A percentile compares a stretch with the other conserved stretches of the same genome.
phyloP scores from a whole-genome alignment of 2,329 filamentous ascomycete species.

The Endoconidiophora laricicola region DNA sequence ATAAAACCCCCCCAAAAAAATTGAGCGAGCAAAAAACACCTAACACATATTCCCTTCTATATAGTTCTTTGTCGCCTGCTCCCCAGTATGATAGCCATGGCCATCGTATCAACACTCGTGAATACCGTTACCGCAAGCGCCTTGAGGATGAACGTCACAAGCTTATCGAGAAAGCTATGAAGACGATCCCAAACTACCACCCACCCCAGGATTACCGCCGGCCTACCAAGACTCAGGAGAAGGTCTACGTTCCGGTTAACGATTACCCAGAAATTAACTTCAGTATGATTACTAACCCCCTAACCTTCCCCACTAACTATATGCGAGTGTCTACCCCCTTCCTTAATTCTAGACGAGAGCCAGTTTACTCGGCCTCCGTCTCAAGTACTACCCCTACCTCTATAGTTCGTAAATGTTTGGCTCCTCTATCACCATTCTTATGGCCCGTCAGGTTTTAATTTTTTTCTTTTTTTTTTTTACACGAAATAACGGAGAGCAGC shows the following conservation, averaged over 20 bases:
- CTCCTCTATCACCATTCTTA: slow-evolving; percentile 1
- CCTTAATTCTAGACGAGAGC: slow-evolving; percentile 17
- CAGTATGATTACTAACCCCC: slow-evolving; percentile 99
- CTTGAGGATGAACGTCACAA: slow-evolving; percentile 98
- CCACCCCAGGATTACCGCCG: slow-evolving; percentile 96
- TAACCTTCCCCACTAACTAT: slow-evolving; percentile 42
- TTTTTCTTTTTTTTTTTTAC: too few relatives aligned
- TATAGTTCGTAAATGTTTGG: slow-evolving; percentile 19
- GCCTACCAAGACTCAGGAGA: slow-evolving; percentile 99
- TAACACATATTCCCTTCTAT: slow-evolving; percentile 14
- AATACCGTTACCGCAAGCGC: slow-evolving; percentile 94
- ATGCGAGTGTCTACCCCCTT: slow-evolving; percentile 12
- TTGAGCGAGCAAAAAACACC: not conserved
- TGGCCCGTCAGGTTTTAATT: too few relatives aligned
- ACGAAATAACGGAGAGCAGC: not conserved
- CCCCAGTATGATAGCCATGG: slow-evolving; percentile 99
- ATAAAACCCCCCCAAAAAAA: slow-evolving; percentile 3
- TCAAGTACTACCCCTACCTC: slow-evolving; percentile 4
- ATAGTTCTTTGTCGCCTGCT: slow-evolving; percentile 81
- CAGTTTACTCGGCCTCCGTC: slow-evolving; percentile 13
- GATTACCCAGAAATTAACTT: slow-evolving; percentile 99
- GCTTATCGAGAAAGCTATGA: slow-evolving; percentile 97
- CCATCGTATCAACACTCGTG: slow-evolving; percentile 96
- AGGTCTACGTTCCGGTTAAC: slow-evolving; percentile 99
- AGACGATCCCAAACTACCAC: slow-evolving; percentile 98